phyloP scores from a whole-genome alignment of 306 rosid genomes.

The Cucurbita argyrosperma region DNA sequence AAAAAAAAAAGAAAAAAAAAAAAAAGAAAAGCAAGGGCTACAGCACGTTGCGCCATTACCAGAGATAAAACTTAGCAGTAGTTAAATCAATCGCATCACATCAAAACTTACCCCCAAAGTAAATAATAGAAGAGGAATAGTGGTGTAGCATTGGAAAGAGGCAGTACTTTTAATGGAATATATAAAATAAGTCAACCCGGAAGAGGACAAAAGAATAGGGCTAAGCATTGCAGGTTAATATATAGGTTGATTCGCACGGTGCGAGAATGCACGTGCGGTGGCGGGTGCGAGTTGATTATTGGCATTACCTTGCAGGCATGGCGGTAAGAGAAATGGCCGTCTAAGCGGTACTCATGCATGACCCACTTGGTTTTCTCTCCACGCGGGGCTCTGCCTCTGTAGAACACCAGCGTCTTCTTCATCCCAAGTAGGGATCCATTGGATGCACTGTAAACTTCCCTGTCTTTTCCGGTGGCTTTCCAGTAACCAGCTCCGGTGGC shows the following conservation, averaged over 20 bases:
- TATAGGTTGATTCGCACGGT: slow-evolving; percentile 6
- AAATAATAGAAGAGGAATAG: slow-evolving; percentile 11
- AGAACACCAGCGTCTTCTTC: slow-evolving; percentile 85
- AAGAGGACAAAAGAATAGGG: slow-evolving; percentile 16
- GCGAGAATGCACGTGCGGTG: slow-evolving; percentile 1
- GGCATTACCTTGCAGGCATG: slow-evolving; percentile 30
- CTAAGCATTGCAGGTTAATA: not conserved
- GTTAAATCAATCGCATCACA: slow-evolving; percentile 2
- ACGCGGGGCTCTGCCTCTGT: slow-evolving; percentile 74
- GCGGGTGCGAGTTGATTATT: not conserved
- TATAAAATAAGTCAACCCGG: slow-evolving; percentile 19
- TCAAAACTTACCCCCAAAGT: not conserved
- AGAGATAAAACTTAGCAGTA: not conserved
- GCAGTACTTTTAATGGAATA: not conserved
- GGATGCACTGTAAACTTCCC: slow-evolving; percentile 30
- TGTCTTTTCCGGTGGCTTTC: slow-evolving; percentile 84
- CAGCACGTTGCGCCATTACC: not conserved
- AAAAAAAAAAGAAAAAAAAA: too few relatives aligned
- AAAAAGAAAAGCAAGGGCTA: not conserved
- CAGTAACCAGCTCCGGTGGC: slow-evolving; percentile 75
- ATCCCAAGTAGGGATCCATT: slow-evolving; percentile 38
- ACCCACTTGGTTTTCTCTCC: slow-evolving; percentile 85
- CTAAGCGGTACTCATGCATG: slow-evolving; percentile 83
- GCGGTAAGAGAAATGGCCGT: slow-evolving; percentile 30
- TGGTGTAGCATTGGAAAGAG: not conserved